Conservation (phyloP, 371 early-diverging fungal species). For the Choanephora cucurbitarum region DNA sequence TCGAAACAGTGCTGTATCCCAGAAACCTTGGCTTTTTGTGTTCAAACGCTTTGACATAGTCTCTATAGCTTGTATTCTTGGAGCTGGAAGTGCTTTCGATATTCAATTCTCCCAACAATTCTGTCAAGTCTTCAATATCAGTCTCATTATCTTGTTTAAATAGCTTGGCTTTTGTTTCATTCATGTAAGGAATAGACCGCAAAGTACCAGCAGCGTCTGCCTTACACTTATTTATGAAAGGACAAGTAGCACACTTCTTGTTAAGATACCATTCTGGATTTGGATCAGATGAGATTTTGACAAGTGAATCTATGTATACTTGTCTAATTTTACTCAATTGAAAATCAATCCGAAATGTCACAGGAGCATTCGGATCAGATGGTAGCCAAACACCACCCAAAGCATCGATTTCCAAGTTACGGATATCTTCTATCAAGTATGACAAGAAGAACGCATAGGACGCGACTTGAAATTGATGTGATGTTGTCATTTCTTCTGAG, state of each 20-base stretch:
- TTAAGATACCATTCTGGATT: conserved; percentile 46
- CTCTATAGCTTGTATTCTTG: conserved; percentile 9
- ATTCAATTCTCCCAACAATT: conserved; percentile 8
- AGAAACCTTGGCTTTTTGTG: conserved; percentile 34
- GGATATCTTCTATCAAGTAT: conserved; percentile 42
- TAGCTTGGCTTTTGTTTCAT: conserved; percentile 25
- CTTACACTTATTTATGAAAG: conserved; percentile 40
- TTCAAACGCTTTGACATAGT: conserved; percentile 25
- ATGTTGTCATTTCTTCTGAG: conserved; percentile 36
- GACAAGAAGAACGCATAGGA: conserved; percentile 50
- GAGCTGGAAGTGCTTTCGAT: not conserved
- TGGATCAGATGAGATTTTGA: conserved; percentile 28
- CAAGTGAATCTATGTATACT: conserved; percentile 41
- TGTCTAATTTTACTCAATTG: conserved; percentile 42
- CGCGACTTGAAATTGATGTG: conserved; percentile 60
- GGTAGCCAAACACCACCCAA: conserved; percentile 55
- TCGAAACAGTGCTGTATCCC: conserved; percentile 27
- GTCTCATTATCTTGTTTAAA: conserved; percentile 19
- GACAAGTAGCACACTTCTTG: conserved; percentile 44
- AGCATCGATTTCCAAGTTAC: conserved; percentile 41
- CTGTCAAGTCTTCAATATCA: conserved; percentile 50
- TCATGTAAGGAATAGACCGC: conserved; percentile 38
- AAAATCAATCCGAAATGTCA: conserved; percentile 47
- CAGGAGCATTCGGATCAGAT: conserved; percentile 25
- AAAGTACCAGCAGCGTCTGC: conserved; percentile 37